A percentile compares a stretch with the other conserved stretches of the same genome.
Evolutionary conservation across 2,329 filamentous ascomycete species (phyloP).

Genomic region (Phyllosticta citriasiana): DNA sequence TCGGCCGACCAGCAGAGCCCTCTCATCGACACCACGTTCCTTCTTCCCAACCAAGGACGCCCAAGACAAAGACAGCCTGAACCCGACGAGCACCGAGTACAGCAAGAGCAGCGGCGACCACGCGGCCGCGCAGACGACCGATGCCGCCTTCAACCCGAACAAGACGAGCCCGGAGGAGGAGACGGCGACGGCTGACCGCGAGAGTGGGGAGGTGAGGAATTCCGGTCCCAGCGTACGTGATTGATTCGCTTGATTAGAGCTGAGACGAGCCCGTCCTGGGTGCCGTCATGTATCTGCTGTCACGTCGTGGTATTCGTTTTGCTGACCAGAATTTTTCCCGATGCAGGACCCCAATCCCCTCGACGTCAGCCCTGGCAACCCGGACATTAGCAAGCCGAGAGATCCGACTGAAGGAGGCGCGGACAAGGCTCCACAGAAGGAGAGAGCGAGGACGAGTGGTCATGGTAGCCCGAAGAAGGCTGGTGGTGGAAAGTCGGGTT

Average conservation of each 20-base stretch:
- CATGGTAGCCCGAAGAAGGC: conserved; percentile 18
- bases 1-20: neutral
- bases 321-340: neutral
- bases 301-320: neutral
- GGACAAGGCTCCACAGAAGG: conserved; percentile 26
- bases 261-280: neutral
- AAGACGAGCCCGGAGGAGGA: conserved; percentile 58
- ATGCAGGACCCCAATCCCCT: conserved; percentile 38
- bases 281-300: neutral
- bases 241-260: conserved; percentile 3
- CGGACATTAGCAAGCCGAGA: conserved; percentile 43
- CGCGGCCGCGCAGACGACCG: conserved; percentile 42
- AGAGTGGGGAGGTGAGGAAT: conserved; percentile 18
- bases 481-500: neutral
- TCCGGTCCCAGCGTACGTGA: neutral
- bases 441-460: conserved; percentile 26
- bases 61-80: conserved; percentile 48
- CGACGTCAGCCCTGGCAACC: conserved; percentile 52
- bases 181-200: conserved; percentile 30
- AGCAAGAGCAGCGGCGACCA: conserved; percentile 57
- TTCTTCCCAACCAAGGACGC: conserved; percentile 26
- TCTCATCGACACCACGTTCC: neutral
- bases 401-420: conserved; percentile 32
- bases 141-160: conserved; percentile 59
- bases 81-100: conserved; percentile 56